phyloP scores from a whole-genome alignment of 1,284 basidiomycete genomes.

The Athelia sp. region DNA sequence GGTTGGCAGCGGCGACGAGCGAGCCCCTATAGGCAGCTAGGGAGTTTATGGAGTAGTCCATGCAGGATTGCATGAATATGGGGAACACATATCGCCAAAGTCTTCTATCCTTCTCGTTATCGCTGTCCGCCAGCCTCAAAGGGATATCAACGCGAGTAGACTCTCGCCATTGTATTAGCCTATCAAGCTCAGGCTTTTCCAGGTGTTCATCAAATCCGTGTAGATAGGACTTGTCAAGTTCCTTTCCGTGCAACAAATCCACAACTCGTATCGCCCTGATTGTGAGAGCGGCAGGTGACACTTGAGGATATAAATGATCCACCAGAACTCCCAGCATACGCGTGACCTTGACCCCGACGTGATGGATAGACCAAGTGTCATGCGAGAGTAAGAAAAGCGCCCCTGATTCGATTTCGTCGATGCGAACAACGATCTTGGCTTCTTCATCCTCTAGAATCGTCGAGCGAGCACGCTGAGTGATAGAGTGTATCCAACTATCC shows the following conservation, averaged over 20 bases:
- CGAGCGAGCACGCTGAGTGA: conserved; percentile 37
- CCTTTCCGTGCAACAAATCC: conserved; percentile 45
- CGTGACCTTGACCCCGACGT: conserved; percentile 55
- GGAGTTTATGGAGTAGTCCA: conserved; percentile 40
- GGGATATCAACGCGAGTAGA: conserved; percentile 46
- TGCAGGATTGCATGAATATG: conserved; percentile 49
- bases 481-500: conserved; percentile 58
- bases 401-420: conserved; percentile 66
- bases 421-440: conserved; percentile 32
- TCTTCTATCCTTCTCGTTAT: conserved; percentile 54
- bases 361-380: conserved; percentile 42
- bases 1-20: conserved; percentile 57
- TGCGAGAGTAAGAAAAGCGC: conserved; percentile 80
- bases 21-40: conserved; percentile 54
- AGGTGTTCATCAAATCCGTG: conserved; percentile 64
- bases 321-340: conserved; percentile 47
- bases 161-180: conserved; percentile 60
- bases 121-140: conserved; percentile 64
- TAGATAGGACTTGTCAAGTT: conserved; percentile 39
- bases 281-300: conserved; percentile 19
- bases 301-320: conserved; percentile 34
- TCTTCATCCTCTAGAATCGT: conserved; percentile 35
- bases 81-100: conserved; percentile 74
- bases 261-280: conserved; percentile 35
- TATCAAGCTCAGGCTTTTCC: conserved; percentile 50